Conservation (phyloP, 257 asterid genomes). For the Oldenlandia corymbosa region DNA sequence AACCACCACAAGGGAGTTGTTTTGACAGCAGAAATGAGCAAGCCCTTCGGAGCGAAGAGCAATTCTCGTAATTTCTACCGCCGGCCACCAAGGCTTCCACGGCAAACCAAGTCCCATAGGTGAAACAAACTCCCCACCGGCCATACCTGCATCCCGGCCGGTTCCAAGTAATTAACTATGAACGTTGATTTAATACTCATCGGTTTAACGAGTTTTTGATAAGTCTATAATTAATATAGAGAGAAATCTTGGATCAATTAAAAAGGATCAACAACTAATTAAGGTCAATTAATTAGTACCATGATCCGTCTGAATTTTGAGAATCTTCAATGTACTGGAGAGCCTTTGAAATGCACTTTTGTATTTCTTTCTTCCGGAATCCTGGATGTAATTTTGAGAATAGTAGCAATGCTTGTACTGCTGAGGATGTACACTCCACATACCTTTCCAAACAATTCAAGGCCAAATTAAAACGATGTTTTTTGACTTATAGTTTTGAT, state of each 20-base stretch:
- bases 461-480: background rate
- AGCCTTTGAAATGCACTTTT: slow-evolving; percentile 32
- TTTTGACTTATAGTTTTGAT: too few species aligned
- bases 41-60: slow-evolving; percentile 25
- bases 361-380: slow-evolving; percentile 32
- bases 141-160: slow-evolving; percentile 32
- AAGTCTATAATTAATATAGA: too few species aligned
- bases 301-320: slow-evolving; percentile 47
- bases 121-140: slow-evolving; percentile 49
- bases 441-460: slow-evolving; percentile 15
- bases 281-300: slow-evolving; percentile 11
- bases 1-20: slow-evolving; percentile 43
- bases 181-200: too few species aligned
- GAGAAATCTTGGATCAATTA: too few species aligned
- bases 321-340: slow-evolving; percentile 24
- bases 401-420: slow-evolving; percentile 30
- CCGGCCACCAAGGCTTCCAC: slow-evolving; percentile 34
- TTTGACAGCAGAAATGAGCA: slow-evolving; percentile 34
- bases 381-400: slow-evolving; percentile 34
- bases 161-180: too few species aligned
- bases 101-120: slow-evolving; percentile 51
- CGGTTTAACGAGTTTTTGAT: too few species aligned
- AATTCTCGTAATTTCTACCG: slow-evolving; percentile 29
- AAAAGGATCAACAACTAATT: background rate
- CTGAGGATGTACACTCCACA: slow-evolving; percentile 55